Base-by-base conservation (phyloP, 352 stramenopile genomes). In the Phytophthora sansomeana region DNA sequence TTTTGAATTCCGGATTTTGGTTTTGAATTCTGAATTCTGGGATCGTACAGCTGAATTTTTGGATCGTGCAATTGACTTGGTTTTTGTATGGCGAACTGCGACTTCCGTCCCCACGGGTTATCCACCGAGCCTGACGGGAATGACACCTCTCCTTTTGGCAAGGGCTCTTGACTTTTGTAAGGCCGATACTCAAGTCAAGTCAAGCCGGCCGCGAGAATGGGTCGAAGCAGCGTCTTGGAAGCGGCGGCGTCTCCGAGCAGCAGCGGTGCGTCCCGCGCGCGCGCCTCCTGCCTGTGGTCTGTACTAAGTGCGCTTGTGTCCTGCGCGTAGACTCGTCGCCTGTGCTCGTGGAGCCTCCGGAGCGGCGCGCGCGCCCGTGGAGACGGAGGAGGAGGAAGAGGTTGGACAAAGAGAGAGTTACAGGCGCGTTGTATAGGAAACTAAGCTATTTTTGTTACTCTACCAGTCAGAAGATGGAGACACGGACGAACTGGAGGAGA, bases 381-480 rank as follows among this genome's bases (percentile, higher is more conserved):
- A 71, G 38, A 49, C 36, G 36, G 51, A 57, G 17, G 59, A 71
- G 19, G 61, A 61, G n/a, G n/a, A n/a, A n/a, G n/a, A n/a, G 41
- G 66, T 62, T 38, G 5, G 39, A 14, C 21, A 24, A 26, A 29
- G 7, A 28, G 24, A n/a, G n/a, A n/a, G n/a, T 24, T 24, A 24
- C 21, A 24, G 21, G 21, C 21, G 21, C 21, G 21, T 24, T 24
- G 21, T 24, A 24, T 16, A 59, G 48, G 32, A 56, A 35, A 33
- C 16, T 26, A 46, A 24, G n/a, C 6, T 21, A n/a, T n/a, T 4
- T 28, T 6, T 46, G 5, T 46, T 51, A 19, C 10, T 58, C 6
- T 29, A 17, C 6, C 36, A 76, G 63, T 70, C 58, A 16, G 52
- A 77, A 13, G 65, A 72, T 14, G 56, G 9, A 41, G 70, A 75